Conservation (phyloP, 176 grass and related monocot genomes). For the Sorghum bicolor region Sorghum_bicolor_NCBIv3 NC_012873.2:51231001-51231500, state of each 20-base stretch:
- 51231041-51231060: conserved; percentile 5
- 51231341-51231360: conserved; percentile 87
- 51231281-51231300: conserved; percentile 93
- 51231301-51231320: conserved; percentile 96
- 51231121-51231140: conserved; percentile 76
- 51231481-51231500: conserved; percentile 13
- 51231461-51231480: background rate
- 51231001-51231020: background rate
- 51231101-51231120: conserved; percentile 33
- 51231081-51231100: background rate
- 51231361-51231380: conserved; percentile 79
- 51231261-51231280: conserved; percentile 85
- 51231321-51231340: conserved; percentile 89
- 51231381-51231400: conserved; percentile 81
- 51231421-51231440: background rate
- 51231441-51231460: background rate
- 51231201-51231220: conserved; percentile 43
- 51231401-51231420: conserved; percentile 56
- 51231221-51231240: conserved; percentile 66
- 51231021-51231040: background rate
- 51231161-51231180: conserved; percentile 81
- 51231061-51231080: background rate
- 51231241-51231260: conserved; percentile 80
- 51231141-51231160: conserved; percentile 92
- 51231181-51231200: conserved; percentile 60